Conservation (phyloP, 495 filamentous ascomycete species). For the Annulohypoxylon bovei region DNA sequence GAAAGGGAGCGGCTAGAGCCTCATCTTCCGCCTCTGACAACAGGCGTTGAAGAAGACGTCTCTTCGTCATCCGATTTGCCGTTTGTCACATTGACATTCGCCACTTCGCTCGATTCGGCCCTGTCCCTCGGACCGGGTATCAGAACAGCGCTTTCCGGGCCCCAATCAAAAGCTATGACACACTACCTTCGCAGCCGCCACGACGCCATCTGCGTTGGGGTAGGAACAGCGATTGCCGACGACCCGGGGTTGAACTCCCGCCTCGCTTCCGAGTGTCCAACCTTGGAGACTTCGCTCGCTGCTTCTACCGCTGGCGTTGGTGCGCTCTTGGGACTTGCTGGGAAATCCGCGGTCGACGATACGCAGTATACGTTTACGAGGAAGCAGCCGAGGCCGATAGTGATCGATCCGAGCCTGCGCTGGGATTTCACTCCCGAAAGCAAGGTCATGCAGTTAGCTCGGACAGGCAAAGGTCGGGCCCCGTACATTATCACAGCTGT, state of each 20-base stretch:
- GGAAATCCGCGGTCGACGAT: constrained; percentile 3
- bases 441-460: constrained; percentile 71
- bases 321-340: constrained; percentile 37
- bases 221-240: constrained; percentile 83
- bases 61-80: constrained; percentile 31
- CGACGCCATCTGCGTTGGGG: constrained; percentile 85
- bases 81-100: constrained; percentile 80
- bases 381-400: constrained; percentile 78
- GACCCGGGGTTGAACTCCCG: constrained; percentile 86
- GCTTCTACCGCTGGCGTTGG: constrained; percentile 52
- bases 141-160: constrained; percentile 82
- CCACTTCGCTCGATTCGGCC: constrained; percentile 85
- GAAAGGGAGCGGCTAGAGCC: constrained; percentile 40
- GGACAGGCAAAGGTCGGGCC: constrained; percentile 72
- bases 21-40: constrained; percentile 38
- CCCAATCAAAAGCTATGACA: constrained; percentile 86
- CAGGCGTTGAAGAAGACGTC: not conserved
- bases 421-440: constrained; percentile 70
- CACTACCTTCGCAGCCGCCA: constrained; percentile 86
- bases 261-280: constrained; percentile 51
- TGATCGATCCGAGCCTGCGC: constrained; percentile 77
- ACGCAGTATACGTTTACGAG: constrained; percentile 2
- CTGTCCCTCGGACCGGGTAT: constrained; percentile 78
- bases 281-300: constrained; percentile 8
- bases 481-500: constrained; percentile 72